These are phyloP conservation scores for Penicillium sp. DNA, from an alignment of 2,329 filamentous ascomycete genomes.

Conservation along the genomic window DNA sequence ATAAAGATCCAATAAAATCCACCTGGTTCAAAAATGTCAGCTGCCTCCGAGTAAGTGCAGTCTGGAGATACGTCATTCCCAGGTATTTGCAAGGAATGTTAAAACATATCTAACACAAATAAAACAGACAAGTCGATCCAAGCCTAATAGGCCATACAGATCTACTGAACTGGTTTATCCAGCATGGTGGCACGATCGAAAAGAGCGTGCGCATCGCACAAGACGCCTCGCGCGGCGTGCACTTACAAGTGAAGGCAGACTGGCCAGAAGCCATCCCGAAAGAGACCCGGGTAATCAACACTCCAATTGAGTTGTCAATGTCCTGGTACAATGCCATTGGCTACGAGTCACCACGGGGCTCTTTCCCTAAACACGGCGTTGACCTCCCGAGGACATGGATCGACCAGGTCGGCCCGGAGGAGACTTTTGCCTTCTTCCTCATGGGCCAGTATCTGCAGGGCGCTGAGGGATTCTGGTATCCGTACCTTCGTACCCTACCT, in stretches of 20 bases:
- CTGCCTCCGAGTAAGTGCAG: conserved; percentile 4
- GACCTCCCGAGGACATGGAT: conserved; percentile 54
- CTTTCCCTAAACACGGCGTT: conserved; percentile 34
- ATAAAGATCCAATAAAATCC: neutral
- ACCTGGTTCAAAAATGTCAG: neutral
- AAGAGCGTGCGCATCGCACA: conserved; percentile 34
- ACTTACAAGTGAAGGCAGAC: conserved; percentile 35
- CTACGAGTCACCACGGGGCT: conserved; percentile 12
- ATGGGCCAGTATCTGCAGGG: conserved; percentile 64
- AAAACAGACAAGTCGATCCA: conserved; percentile 11
- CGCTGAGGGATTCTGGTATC: conserved; percentile 61
- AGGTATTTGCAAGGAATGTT: neutral
- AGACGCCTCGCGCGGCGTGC: conserved; percentile 35
- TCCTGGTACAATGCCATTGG: conserved; percentile 40
- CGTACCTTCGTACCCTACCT: conserved; percentile 66
- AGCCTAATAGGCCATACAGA: conserved; percentile 27
- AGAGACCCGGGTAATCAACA: conserved; percentile 37
- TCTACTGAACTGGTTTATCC: conserved; percentile 34
- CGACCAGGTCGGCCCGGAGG: conserved; percentile 52
- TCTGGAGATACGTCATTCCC: conserved; percentile 2
- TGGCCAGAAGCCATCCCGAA: conserved; percentile 24
- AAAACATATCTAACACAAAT: conserved; percentile 10
- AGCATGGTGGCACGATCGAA: conserved; percentile 34
- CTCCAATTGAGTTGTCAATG: conserved; percentile 35
- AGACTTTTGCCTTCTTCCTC: conserved; percentile 66